Base-by-base conservation (phyloP, 1,284 basidiomycete species). In the Ceratobasidium sp. region DNA sequence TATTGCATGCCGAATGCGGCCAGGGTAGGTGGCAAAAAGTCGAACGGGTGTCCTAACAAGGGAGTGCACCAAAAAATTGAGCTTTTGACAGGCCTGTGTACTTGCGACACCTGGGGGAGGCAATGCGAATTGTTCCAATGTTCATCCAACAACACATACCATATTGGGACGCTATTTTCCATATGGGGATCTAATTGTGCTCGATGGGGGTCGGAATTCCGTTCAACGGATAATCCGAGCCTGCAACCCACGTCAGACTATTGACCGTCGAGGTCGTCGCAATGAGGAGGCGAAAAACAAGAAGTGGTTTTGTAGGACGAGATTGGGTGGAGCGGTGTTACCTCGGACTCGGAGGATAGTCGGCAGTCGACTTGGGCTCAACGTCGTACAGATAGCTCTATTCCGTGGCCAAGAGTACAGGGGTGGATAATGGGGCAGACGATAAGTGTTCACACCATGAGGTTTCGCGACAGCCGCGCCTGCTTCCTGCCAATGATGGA, bases 251-350 rank as follows among this genome's bases (percentile, higher is more conserved):
- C 36, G 66, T 59, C 38, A 56, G 44, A 14, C 25, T 21, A 18
- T n/a, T 48, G 66, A 36, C 66, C 42, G 66, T 69, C 66, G 66
- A 58, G 66, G 66, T 54, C 40, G 51, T 33, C 66, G 6, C 16
- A 51, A 58, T 40, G 63, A 28, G 63, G 36, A 25, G 54, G 54
- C 40, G 11, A 58, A 69, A 69, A 69, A 58, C 25, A 36, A 30
- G 7, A 69, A 69, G 40, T 46, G 54, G 54, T 69, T 69, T 69
- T 69, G 66, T 69, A 69, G 66, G 54, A 69, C 30, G 44, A 69
- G 66, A 69, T 69, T 69, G 66, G 48, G 66, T 69, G 66, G 66
- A 69, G 66, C 66, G 66, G 66, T 25, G 40, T 40, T 38, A 44
- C 44, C n/a, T 69, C 66, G 66, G 66, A 16, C 25, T 69, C 66